Conservation (phyloP, 768 basidiomycete genomes). For the Kwoniella heveanensis region DNA sequence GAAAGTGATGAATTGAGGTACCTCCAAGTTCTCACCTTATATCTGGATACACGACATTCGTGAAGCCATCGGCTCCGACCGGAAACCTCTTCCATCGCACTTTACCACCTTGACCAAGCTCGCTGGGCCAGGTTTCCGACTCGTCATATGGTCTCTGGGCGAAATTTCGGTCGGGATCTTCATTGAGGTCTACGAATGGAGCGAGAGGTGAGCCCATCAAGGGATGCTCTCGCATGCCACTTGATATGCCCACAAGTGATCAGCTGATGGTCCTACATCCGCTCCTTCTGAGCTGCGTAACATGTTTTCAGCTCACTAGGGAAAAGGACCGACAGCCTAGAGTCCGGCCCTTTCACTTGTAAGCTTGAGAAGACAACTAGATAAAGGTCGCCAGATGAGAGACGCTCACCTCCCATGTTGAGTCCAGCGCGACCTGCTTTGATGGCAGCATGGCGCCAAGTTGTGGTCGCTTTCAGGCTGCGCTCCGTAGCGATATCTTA, state of each 20-base stretch:
- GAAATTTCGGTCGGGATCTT: constrained; percentile 38
- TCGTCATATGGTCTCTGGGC: constrained; percentile 27
- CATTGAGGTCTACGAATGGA: constrained; percentile 25
- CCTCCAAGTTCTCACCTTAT: constrained; percentile 41
- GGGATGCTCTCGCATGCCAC: constrained; percentile 51
- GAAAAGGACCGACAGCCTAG: constrained; percentile 45
- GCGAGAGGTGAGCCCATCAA: constrained; percentile 35
- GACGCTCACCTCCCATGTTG: constrained; percentile 31
- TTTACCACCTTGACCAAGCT: constrained; percentile 32
- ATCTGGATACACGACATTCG: constrained; percentile 38
- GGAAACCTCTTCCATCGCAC: constrained; percentile 41
- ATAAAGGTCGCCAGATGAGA: background rate
- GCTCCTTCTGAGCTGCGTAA: too few relatives aligned
- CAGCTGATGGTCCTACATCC: too few relatives aligned
- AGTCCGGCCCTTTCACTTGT: too few relatives aligned
- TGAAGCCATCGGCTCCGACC: constrained; percentile 31
- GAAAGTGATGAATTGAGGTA: too few relatives aligned
- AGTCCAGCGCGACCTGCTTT: constrained; percentile 9
- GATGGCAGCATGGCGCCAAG: too few relatives aligned
- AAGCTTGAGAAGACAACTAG: too few relatives aligned
- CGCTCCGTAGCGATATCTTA: too few relatives aligned
- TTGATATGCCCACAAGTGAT: constrained; percentile 2
- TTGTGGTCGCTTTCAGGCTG: too few relatives aligned
- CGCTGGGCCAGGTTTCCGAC: constrained; percentile 41
- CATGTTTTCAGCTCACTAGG: too few relatives aligned